Base-by-base conservation (phyloP, 2,329 filamentous ascomycete species). In the Trichoderma polysporum region DNA sequence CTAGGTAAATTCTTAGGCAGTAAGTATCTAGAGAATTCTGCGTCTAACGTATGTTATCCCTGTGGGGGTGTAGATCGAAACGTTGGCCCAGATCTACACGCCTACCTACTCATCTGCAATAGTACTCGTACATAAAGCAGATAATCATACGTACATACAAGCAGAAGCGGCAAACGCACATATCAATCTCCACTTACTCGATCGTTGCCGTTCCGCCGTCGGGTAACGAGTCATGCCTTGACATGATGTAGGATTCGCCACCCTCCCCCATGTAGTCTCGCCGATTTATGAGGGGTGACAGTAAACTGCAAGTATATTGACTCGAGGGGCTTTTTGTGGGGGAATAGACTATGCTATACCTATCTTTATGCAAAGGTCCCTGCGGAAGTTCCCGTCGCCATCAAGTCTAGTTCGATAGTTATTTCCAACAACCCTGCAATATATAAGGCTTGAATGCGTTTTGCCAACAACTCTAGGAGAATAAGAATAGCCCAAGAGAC, bases 141-240 rank as follows among this genome's bases (percentile, higher is more conserved):
- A n/a, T n/a, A n/a, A n/a, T n/a, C n/a, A n/a, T n/a, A n/a, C n/a
- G 41, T 45, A 35, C 35, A 41, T 27, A 12, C 22, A 19, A 8
- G 25, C 17, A 57, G 35, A 52, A 6, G 29, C 15, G 27, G 29
- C n/a, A 9, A 35, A 35, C 19, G 19, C 22, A 17, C n/a, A 22
- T n/a, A n/a, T n/a, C n/a, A 22, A 22, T 47, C 39, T 35, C 57
- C 57, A 35, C 39, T 25, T 59, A 29, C 50, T 59, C 56, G 15
- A 59, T 47, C 13, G 49, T 33, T 41, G 15, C 8, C 27, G 41
- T 2, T n/a, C n/a, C n/a, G n/a, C n/a, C n/a, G n/a, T n/a, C 49
- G 33, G 53, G 13, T 33, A 49, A 27, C 60, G 60, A 64, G 60
- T 64, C 60, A 64, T 64, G 60, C 9, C 60, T 35, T n/a, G 13